Evolutionary conservation across 805 yeast species (phyloP).

Genomic region (Debaryomyces castellii): DNA sequence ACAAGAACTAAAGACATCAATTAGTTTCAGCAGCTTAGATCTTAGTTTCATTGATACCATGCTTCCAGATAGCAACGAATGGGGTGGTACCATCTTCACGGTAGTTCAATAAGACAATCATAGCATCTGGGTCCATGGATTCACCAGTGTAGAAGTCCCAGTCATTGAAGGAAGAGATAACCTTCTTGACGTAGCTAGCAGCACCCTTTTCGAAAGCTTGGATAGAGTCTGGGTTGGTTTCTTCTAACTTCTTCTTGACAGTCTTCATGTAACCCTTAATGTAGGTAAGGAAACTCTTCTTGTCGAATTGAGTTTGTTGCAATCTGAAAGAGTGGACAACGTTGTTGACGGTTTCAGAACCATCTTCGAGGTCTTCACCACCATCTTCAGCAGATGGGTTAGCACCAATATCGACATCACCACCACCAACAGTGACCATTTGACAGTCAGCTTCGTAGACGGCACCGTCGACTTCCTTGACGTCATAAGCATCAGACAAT

Average conservation of each 20-base stretch:
- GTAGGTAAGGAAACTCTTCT: slow-evolving; percentile 95
- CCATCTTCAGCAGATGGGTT: slow-evolving; percentile 99
- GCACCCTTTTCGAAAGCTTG: slow-evolving; percentile 97
- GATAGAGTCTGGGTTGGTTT: slow-evolving; percentile 83
- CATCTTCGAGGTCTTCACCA: slow-evolving; percentile 79
- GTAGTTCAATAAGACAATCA: slow-evolving; percentile 97
- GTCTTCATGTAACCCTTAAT: slow-evolving; percentile 99
- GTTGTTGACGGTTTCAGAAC: slow-evolving; percentile 92
- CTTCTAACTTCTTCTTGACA: slow-evolving; percentile 88
- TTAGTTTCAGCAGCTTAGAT: slow-evolving; percentile 51
- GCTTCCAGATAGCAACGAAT: slow-evolving; percentile 97
- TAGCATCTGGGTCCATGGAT: slow-evolving; percentile 99
- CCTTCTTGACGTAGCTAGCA: slow-evolving; percentile 91
- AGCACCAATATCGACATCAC: slow-evolving; percentile 97
- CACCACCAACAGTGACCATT: slow-evolving; percentile 87
- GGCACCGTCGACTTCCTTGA: slow-evolving; percentile 81
- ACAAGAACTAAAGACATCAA: slow-evolving; percentile 3
- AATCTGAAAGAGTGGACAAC: slow-evolving; percentile 98
- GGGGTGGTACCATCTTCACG: slow-evolving; percentile 99
- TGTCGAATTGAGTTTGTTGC: slow-evolving; percentile 94
- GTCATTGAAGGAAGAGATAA: slow-evolving; percentile 92
- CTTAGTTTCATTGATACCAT: slow-evolving; percentile 89
- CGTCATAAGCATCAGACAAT: slow-evolving; percentile 95
- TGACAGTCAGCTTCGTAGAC: slow-evolving; percentile 96
- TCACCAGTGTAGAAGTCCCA: slow-evolving; percentile 99